Percentiles rank a stretch among this genome's conserved stretches.
phyloP scores from a whole-genome alignment of 139 green algal genomes.

The Ettlia oleoabundans region DNA sequence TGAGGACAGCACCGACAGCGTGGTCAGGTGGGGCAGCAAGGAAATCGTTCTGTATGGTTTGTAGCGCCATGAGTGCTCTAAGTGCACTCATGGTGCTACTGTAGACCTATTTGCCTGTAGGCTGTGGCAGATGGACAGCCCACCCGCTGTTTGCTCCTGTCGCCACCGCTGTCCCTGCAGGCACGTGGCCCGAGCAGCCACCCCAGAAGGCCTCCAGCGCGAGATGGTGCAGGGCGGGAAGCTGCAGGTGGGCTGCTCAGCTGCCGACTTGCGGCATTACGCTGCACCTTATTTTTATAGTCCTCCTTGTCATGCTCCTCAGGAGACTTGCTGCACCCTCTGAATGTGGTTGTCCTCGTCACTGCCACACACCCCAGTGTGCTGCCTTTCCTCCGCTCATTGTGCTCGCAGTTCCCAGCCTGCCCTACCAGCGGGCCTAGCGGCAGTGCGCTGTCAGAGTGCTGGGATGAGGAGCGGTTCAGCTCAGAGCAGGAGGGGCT shows the following conservation, averaged over 20 bases:
- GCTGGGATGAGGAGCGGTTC: conserved; percentile 52
- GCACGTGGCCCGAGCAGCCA: conserved; percentile 21
- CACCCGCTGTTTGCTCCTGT: background rate
- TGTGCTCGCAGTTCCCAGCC: conserved; percentile 29
- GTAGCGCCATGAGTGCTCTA: too few species aligned
- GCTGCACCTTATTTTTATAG: background rate
- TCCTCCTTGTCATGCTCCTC: too few species aligned
- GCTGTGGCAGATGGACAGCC: too few species aligned
- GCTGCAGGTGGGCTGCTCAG: conserved; percentile 14
- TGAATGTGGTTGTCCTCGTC: too few species aligned
- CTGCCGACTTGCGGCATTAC: background rate
- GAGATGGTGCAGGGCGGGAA: conserved; percentile 36
- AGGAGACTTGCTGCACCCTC: too few species aligned
- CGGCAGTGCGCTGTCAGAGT: background rate
- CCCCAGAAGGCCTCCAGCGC: conserved; percentile 10
- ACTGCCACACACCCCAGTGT: background rate
- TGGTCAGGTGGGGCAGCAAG: conserved; percentile 27
- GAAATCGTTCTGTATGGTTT: too few species aligned
- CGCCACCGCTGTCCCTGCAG: conserved; percentile 10
- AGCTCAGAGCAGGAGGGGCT: conserved; percentile 40
- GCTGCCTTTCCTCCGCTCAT: background rate
- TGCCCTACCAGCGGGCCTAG: background rate
- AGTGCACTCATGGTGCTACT: too few species aligned
- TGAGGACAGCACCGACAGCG: background rate
- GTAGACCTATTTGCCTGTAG: too few species aligned